phyloP scores from a whole-genome alignment of 345 rosid species.

The Physaria fendleri region DNA sequence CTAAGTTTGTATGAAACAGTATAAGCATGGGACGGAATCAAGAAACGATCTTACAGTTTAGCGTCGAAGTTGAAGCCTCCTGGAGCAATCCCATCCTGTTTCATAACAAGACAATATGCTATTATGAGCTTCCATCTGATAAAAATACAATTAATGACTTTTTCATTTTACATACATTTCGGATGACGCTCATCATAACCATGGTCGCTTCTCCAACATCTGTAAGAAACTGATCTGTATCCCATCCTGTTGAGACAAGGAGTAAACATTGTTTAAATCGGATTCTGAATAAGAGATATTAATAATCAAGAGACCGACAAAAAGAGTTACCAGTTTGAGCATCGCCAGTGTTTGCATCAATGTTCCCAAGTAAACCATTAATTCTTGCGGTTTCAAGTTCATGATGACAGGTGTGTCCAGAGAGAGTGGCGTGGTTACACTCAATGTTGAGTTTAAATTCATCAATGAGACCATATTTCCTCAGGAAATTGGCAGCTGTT shows the following conservation, averaged over 20 bases:
- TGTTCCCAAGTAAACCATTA: conserved; percentile 77
- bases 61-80: conserved; percentile 99
- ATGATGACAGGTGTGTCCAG: conserved; percentile 95
- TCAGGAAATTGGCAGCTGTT: conserved; percentile 73
- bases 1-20: not conserved
- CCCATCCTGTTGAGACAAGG: conserved; percentile 59
- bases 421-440: conserved; percentile 95
- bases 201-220: conserved; percentile 83
- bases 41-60: conserved; percentile 52
- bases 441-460: conserved; percentile 87
- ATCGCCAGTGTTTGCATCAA: conserved; percentile 94
- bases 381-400: conserved; percentile 90
- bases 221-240: conserved; percentile 88
- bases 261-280: not conserved
- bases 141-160: not conserved
- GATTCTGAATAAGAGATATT: not conserved
- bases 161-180: conserved; percentile 45
- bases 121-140: not conserved
- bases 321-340: conserved; percentile 60
- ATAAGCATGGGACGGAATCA: not conserved
- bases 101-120: not conserved
- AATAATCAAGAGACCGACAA: not conserved
- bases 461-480: conserved; percentile 69
- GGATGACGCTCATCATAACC: conserved; percentile 84
- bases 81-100: conserved; percentile 85